phyloP scores from a whole-genome alignment of 108 stramenopile genomes.

The Thalassiosira profunda region DNA sequence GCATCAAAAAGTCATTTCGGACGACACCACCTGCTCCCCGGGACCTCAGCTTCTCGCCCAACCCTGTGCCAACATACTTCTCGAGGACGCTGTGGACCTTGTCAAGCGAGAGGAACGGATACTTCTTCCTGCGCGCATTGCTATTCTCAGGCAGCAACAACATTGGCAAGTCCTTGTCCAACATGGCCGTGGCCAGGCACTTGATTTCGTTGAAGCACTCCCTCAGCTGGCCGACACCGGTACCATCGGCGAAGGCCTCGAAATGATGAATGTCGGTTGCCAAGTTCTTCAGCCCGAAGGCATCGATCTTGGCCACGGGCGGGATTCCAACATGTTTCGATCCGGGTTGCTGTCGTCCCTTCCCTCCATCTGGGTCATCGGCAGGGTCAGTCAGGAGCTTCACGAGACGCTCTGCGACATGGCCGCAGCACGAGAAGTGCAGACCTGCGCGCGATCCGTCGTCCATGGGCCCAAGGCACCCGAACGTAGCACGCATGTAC shows the following conservation, averaged over 20 bases:
- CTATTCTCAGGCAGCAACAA: conserved; percentile 76
- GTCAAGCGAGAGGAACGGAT: conserved; percentile 85
- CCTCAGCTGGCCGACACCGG: conserved; percentile 84
- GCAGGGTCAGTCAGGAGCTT: conserved; percentile 68
- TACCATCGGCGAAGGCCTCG: conserved; percentile 76
- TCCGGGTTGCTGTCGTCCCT: no score
- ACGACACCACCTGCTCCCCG: conserved; percentile 24
- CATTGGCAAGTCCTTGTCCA: conserved; percentile 83
- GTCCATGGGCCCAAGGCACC: conserved; percentile 87
- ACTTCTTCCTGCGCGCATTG: conserved; percentile 70
- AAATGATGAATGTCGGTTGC: conserved; percentile 84
- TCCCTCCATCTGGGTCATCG: conserved; percentile 48
- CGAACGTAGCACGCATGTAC: conserved; percentile 81
- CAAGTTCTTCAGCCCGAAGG: conserved; percentile 88
- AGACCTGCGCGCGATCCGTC: conserved; percentile 89
- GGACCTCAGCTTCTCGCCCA: conserved; percentile 58
- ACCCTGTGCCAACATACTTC: conserved; percentile 73
- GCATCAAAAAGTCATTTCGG: conserved; percentile 60
- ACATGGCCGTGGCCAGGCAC: conserved; percentile 72
- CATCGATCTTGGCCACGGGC: conserved; percentile 86
- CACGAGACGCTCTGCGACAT: conserved; percentile 86
- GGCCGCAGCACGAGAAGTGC: conserved; percentile 94
- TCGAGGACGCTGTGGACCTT: conserved; percentile 74
- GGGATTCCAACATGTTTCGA: no score
- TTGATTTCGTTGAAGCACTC: conserved; percentile 91